Base-by-base conservation (phyloP, 164 flowering plant species). In the Aristolochia contorta region DNA sequence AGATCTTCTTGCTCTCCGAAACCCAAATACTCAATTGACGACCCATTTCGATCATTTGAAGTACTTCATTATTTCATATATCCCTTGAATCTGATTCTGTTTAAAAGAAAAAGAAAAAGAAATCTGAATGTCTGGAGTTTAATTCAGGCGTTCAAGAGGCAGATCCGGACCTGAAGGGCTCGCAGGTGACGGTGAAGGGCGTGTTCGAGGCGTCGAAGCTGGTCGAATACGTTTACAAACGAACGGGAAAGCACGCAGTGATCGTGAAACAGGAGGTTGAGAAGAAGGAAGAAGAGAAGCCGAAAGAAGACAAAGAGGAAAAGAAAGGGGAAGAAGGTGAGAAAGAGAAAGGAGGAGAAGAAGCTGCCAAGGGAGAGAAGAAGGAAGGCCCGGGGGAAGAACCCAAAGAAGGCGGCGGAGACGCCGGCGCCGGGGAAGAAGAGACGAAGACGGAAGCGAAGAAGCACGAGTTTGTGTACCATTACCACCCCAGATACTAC, bases 131-230 rank as follows among this genome's bases (percentile, higher is more conserved):
- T n/a, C n/a, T n/a, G n/a, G n/a, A n/a, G n/a, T n/a, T n/a, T n/a
- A 37, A 47, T 62, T 12, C 63, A 91, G 97, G 93, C 6, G 96
- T 88, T 47, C 80, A 91, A 59, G 68, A 69, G 14, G 94, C 78
- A 5, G 85, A 79, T n/a, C 78, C 96, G 50, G 91, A 91, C 75
- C 78, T 84, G 23, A 86, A 84, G 80, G 73, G 75, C 71, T 84
- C 91, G 3, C 69, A 79, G 68, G 97, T 88, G 43, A 77, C 77
- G 13, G 97, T 91, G 51, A 84, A 74, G 45, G 97, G 97, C 8
- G 78, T 72, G 16, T 80, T 91, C 60, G 89, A 84, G 6, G 80
- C 96, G 18, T 64, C 65, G 16, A 76, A 81, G 62, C 80, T 91
- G 3, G 85, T 80, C 7, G 90, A 86, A 13, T 82, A 86, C 64